Conservation (phyloP, 129 eudicot genomes). For the Ambrosia artemisiifolia region DNA sequence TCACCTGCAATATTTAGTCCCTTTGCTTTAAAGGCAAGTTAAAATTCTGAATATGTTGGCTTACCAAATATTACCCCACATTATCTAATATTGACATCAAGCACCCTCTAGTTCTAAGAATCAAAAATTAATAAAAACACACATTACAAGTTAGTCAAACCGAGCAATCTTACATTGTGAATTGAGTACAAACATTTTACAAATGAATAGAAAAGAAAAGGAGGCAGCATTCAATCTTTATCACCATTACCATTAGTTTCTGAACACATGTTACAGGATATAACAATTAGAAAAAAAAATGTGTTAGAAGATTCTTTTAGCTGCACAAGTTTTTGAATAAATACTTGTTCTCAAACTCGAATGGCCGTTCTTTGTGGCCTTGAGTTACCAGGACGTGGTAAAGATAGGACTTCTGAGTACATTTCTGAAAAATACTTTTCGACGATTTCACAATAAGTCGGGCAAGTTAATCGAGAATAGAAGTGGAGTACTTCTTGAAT, state of each 20-base stretch:
- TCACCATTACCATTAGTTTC: neutral
- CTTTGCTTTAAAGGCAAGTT: conserved; percentile 33
- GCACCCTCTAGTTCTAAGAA: neutral
- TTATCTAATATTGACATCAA: conserved; percentile 17
- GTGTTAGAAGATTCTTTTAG: neutral
- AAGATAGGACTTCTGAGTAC: conserved; percentile 28
- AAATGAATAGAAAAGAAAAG: conserved; percentile 11
- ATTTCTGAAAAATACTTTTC: conserved; percentile 47
- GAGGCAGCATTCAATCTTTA: neutral
- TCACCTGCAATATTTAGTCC: conserved; percentile 9
- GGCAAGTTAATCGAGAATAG: conserved; percentile 48
- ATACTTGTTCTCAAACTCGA: conserved; percentile 6
- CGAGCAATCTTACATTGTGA: neutral
- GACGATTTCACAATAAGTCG: conserved; percentile 43
- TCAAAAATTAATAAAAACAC: neutral
- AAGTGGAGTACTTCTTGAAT: conserved; percentile 47
- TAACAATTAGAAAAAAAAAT: neutral
- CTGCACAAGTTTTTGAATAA: neutral
- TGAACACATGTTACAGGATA: neutral
- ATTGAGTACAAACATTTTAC: neutral
- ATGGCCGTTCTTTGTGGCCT: neutral
- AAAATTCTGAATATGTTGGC: neutral
- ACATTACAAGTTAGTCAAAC: conserved; percentile 14
- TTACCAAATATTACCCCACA: conserved; percentile 15
- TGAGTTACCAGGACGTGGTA: conserved; percentile 1